Conservation (phyloP, 495 filamentous ascomycete genomes). For the Tirmania nivea region DNA sequence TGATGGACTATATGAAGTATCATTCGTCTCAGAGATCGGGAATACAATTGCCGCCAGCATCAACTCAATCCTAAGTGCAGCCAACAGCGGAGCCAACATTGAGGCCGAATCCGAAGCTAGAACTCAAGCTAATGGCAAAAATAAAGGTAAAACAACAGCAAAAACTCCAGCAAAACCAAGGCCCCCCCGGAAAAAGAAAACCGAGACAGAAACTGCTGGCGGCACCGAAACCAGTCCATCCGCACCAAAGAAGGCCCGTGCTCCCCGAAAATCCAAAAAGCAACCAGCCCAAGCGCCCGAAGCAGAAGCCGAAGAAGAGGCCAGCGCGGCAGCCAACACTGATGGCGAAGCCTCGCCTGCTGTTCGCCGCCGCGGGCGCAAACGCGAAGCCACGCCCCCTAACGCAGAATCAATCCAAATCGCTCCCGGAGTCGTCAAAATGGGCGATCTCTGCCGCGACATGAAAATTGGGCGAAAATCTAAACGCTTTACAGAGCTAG, state of each 20-base stretch:
- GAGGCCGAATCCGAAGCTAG: not conserved
- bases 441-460: slow-evolving; percentile 65
- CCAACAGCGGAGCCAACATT: not conserved
- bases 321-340: not conserved
- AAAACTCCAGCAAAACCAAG: not conserved
- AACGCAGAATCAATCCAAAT: slow-evolving; percentile 53
- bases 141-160: not conserved
- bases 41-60: too few species aligned
- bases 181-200: not conserved
- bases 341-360: not conserved
- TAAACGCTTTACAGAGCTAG: slow-evolving; percentile 38
- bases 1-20: too few species aligned
- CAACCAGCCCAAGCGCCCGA: not conserved
- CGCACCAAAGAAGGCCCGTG: not conserved
- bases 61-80: too few species aligned
- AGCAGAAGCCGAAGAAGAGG: not conserved
- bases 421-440: slow-evolving; percentile 44
- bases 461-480: slow-evolving; percentile 60
- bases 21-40: too few species aligned
- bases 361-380: slow-evolving; percentile 17
- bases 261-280: not conserved
- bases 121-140: not conserved
- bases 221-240: not conserved
- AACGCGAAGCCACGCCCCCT: slow-evolving; percentile 46
- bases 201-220: not conserved